Base-by-base conservation (phyloP, 23 red algal species). In the Agarophyton chilense region DNA sequence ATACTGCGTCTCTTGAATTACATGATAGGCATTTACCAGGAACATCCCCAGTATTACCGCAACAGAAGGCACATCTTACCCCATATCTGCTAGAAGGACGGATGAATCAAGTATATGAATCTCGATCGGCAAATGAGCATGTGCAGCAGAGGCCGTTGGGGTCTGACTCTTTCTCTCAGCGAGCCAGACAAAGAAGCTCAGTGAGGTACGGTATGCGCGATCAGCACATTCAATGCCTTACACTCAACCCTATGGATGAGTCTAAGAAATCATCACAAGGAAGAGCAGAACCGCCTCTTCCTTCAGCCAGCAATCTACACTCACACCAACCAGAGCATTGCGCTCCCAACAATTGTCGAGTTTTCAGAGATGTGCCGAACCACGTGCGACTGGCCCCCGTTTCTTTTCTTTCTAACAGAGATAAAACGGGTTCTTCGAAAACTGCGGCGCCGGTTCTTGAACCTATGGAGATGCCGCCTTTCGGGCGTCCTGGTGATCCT, bases 391-490 rank as follows among this genome's bases (percentile, higher is more conserved):
- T 72, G n/a, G 65, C 65, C 13, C 65, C 65, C 5, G 65, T 72
- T 43, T 40, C 65, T 40, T 72, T 72, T 35, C 65, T 4, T n/a
- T 44, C 65, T 11, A 40, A 72, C 7, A 28, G 35, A n/a, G 13
- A 19, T 43, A 16, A 16, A 43, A 16, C 65, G 6, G 65, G 36
- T n/a, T 19, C 35, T 40, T 25, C 34, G 8, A 32, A 19, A n/a
- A 4, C 18, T 72, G 65, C 34, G 6, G 17, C 65, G 42, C 35
- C 35, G 2, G 31, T 44, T 21, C 34, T 35, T 44, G 65, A 72
- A 72, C 65, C 65, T 19, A 72, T 72, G 65, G 65, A 72, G 65
- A 72, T 72, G 65, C 65, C 65, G 29, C 65, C 65, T 1, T 72
- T 10, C 31, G 65, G 65, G 21, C 34, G 35, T 4, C 65, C 65